Conservation (phyloP, 2,329 filamentous ascomycete species). For the Ceratocystis albifundus region DNA sequence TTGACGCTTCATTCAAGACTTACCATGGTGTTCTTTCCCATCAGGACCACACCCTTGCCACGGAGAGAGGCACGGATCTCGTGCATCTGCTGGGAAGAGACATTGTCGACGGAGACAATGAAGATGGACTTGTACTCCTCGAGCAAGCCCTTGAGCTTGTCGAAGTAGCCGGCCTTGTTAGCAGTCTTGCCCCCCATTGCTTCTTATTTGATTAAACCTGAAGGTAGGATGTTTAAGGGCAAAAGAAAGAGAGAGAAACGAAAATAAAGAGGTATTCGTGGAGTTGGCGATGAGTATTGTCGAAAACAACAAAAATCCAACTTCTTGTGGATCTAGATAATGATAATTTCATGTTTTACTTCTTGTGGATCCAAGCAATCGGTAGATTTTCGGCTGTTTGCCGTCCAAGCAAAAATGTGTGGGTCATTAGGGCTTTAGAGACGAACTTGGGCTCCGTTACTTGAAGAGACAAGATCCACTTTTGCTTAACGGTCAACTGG, state of each 20-base stretch:
- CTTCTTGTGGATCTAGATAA: background rate
- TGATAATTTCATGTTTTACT: background rate
- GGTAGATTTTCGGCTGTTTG: constrained; percentile 16
- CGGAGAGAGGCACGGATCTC: constrained; percentile 92
- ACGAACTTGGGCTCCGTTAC: constrained; percentile 26
- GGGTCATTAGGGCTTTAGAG: constrained; percentile 31
- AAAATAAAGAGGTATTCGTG: constrained; percentile 17
- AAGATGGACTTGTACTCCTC: constrained; percentile 96
- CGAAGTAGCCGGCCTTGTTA: constrained; percentile 96
- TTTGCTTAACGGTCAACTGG: background rate
- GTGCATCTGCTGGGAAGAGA: constrained; percentile 99
- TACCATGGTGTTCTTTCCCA: constrained; percentile 99
- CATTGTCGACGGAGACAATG: constrained; percentile 98
- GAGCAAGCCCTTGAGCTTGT: constrained; percentile 96
- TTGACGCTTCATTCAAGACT: constrained; percentile 26
- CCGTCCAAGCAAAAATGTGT: constrained; percentile 4
- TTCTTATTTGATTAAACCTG: constrained; percentile 58
- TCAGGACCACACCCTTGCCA: constrained; percentile 85
- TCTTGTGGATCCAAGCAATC: constrained; percentile 17
- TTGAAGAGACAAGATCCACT: constrained; percentile 22
- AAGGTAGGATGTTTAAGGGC: constrained; percentile 99
- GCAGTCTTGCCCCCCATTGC: constrained; percentile 96
- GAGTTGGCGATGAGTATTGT: constrained; percentile 29
- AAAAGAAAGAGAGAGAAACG: constrained; percentile 25
- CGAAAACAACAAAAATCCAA: constrained; percentile 21